Conservation (phyloP, 495 filamentous ascomycete genomes). For the Tuber magnatum region DNA sequence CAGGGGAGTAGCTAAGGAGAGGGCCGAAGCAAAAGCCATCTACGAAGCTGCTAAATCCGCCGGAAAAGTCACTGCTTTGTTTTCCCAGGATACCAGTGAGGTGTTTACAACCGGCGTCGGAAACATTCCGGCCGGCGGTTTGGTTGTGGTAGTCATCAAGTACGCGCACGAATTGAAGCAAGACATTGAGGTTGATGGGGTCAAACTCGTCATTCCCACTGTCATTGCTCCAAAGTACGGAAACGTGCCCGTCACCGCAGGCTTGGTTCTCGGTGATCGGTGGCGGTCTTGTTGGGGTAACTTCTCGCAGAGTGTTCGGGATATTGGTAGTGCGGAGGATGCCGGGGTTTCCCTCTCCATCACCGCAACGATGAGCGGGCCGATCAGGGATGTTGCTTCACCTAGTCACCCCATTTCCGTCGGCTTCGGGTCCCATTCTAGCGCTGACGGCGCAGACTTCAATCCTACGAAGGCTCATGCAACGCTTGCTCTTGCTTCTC, state of each 20-base stretch:
- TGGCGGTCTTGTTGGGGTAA: conserved; percentile 23
- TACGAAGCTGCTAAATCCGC: conserved; percentile 52
- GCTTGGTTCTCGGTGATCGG: neutral
- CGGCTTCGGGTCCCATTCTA: conserved; percentile 49
- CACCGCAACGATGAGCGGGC: conserved; percentile 53
- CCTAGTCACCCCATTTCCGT: conserved; percentile 63
- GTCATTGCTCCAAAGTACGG: conserved; percentile 59
- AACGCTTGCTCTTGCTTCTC: conserved; percentile 48
- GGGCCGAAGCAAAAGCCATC: conserved; percentile 49
- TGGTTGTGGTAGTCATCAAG: conserved; percentile 53
- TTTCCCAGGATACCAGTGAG: conserved; percentile 57
- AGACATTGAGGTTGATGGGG: conserved; percentile 55
- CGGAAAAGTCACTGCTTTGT: conserved; percentile 55
- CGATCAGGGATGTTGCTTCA: conserved; percentile 55
- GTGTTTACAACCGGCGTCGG: conserved; percentile 59
- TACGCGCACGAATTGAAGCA: conserved; percentile 64
- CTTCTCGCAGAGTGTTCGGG: conserved; percentile 19
- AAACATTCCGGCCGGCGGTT: conserved; percentile 51
- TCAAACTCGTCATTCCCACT: conserved; percentile 59
- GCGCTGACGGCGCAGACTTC: conserved; percentile 46
- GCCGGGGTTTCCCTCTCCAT: conserved; percentile 46
- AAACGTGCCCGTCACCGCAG: conserved; percentile 13
- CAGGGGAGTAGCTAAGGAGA: conserved; percentile 56
- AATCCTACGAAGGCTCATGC: conserved; percentile 55
- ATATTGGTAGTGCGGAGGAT: conserved; percentile 10